These are phyloP conservation scores for Ascocoryne sarcoides DNA, from an alignment of 2,329 filamentous ascomycete genomes.

Conservation along the genomic window DNA sequence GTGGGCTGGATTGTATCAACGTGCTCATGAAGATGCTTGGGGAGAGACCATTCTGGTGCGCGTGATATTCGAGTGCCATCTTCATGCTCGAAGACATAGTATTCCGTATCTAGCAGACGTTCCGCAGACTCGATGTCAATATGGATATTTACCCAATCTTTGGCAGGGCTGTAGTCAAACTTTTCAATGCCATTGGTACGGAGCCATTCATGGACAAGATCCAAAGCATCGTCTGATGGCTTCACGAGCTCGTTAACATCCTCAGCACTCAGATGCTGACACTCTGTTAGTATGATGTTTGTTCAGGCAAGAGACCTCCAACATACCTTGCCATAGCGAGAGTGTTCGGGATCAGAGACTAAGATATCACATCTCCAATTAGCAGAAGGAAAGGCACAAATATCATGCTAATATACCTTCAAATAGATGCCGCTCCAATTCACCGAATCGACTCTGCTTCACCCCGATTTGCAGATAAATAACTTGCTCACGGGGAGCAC, in stretches of 20 bases:
- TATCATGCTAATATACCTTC: constrained; percentile 33
- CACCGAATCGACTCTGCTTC: constrained; percentile 46
- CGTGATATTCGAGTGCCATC: constrained; percentile 45
- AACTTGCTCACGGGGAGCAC: constrained; percentile 38
- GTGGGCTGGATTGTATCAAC: constrained; percentile 53
- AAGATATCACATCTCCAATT: neutral
- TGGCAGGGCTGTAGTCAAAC: constrained; percentile 40
- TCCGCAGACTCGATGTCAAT: constrained; percentile 44
- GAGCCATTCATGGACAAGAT: constrained; percentile 48
- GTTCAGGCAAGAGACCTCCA: neutral
- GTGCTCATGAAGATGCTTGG: constrained; percentile 45
- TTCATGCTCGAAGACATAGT: constrained; percentile 43
- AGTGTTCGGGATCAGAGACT: constrained; percentile 44
- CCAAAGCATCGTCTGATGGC: constrained; percentile 41
- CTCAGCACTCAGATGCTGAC: constrained; percentile 39
- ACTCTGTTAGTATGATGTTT: constrained; percentile 1
- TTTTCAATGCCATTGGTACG: constrained; percentile 40
- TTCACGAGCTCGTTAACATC: constrained; percentile 45
- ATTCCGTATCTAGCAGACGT: constrained; percentile 42
- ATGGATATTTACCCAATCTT: constrained; percentile 47
- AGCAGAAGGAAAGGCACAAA: neutral
- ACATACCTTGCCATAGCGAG: constrained; percentile 37
- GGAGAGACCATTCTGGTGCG: constrained; percentile 49
- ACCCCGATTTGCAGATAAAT: constrained; percentile 49
- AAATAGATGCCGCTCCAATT: constrained; percentile 46